Conservation (phyloP, 768 basidiomycete species). For the Cyathus striatus region DNA sequence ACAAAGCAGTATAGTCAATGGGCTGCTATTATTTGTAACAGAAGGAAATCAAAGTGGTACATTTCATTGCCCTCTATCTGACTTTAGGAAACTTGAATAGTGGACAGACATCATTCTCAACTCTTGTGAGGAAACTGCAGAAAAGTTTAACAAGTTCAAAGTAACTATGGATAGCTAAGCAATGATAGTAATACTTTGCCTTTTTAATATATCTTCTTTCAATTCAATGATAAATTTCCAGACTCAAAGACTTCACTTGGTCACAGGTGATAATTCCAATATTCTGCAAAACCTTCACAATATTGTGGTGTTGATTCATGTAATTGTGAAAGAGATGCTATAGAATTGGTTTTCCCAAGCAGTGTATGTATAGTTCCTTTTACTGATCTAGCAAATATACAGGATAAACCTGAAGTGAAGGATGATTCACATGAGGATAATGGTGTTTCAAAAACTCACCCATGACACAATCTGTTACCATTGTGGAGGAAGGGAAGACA, state of each 20-base stretch:
- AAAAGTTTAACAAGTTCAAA: constrained; percentile 95
- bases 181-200: constrained; percentile 73
- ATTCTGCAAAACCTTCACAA: constrained; percentile 83
- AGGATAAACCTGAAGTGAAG: constrained; percentile 55
- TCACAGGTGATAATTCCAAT: constrained; percentile 87
- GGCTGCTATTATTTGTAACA: constrained; percentile 76
- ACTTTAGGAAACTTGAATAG: constrained; percentile 36
- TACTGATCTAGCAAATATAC: constrained; percentile 44
- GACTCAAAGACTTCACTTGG: constrained; percentile 87
- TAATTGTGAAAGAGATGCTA: constrained; percentile 84
- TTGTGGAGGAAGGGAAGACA: constrained; percentile 36
- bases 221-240: constrained; percentile 15
- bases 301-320: constrained; percentile 95
- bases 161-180: constrained; percentile 87
- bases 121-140: constrained; percentile 92
- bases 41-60: constrained; percentile 56
- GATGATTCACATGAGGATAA: constrained; percentile 42
- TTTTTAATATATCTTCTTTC: not conserved
- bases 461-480: constrained; percentile 47
- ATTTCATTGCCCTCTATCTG: constrained; percentile 27
- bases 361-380: not conserved
- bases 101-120: constrained; percentile 57
- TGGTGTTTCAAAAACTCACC: constrained; percentile 57
- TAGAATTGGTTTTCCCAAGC: constrained; percentile 64
- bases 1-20: constrained; percentile 90